A percentile compares a stretch with the other conserved stretches of the same genome.
Conservation (phyloP, 1,284 basidiomycete genomes). For the Irpex rosettiformis region DNA sequence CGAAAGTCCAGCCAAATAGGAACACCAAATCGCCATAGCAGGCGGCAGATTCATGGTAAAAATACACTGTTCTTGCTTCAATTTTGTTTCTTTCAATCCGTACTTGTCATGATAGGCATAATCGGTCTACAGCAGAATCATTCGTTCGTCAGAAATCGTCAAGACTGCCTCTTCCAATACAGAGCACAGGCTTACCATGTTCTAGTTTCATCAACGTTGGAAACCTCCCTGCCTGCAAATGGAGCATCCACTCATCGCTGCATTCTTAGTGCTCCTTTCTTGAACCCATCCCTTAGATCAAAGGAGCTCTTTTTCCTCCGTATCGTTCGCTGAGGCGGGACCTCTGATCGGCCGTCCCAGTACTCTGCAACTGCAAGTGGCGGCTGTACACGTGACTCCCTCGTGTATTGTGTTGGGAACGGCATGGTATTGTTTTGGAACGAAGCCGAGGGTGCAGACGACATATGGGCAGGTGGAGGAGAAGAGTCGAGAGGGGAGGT, state of each 20-base stretch:
- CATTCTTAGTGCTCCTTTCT: constrained; percentile 11
- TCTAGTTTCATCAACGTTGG: background rate
- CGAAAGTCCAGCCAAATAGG: too few relatives aligned
- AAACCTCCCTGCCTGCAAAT: too few relatives aligned
- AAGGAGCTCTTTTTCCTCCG: constrained; percentile 42
- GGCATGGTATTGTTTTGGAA: background rate
- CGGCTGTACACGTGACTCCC: background rate
- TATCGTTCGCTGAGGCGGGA: constrained; percentile 24
- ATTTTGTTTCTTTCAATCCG: background rate
- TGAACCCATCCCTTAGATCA: constrained; percentile 39
- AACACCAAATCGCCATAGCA: too few relatives aligned
- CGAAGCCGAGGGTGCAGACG: background rate
- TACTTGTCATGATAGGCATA: background rate
- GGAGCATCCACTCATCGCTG: too few relatives aligned
- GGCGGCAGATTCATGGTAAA: too few relatives aligned
- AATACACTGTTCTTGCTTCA: background rate
- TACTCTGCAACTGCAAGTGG: background rate
- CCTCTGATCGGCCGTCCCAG: constrained; percentile 7
- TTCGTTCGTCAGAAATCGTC: background rate
- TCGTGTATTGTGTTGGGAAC: constrained; percentile 5
- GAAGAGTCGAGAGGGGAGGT: background rate
- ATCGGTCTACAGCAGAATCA: background rate
- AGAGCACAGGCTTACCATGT: background rate
- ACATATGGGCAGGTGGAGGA: background rate
- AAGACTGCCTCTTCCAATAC: too few relatives aligned